phyloP scores from a whole-genome alignment of 805 yeast genomes.

The Candida verbasci region DNA sequence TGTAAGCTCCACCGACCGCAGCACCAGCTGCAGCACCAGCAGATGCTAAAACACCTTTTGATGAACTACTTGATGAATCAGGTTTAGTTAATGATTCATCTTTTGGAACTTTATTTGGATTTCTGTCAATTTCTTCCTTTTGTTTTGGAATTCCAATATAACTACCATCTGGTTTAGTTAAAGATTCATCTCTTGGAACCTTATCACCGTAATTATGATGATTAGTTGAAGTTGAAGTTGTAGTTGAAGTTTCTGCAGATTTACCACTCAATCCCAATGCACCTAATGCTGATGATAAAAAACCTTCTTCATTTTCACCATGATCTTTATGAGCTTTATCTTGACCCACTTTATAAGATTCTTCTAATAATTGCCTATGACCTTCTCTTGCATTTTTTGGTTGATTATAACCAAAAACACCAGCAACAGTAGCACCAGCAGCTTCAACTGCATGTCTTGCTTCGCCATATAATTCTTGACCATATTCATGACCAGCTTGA shows the following conservation, averaged over 20 bases:
- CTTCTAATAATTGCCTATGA: background rate
- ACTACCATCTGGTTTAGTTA: conserved; percentile 4
- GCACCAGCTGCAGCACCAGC: too few relatives aligned
- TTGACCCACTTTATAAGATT: conserved; percentile 2
- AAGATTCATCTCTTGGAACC: conserved; percentile 4
- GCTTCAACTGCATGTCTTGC: conserved; percentile 3
- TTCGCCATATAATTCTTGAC: background rate
- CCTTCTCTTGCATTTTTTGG: conserved; percentile 3
- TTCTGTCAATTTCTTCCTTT: conserved; percentile 5
- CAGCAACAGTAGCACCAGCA: conserved; percentile 10
- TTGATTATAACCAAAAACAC: background rate
- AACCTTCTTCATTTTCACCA: too few relatives aligned
- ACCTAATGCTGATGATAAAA: conserved; percentile 3
- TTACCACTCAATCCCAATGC: conserved; percentile 1
- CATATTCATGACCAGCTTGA: conserved; percentile 3
- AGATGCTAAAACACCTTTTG: conserved; percentile 4
- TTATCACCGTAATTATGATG: background rate
- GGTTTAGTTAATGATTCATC: conserved; percentile 4
- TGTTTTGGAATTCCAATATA: conserved; percentile 10
- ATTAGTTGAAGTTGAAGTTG: background rate
- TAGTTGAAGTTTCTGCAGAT: background rate
- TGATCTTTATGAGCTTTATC: conserved; percentile 2
- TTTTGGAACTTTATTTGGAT: conserved; percentile 8
- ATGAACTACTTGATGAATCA: background rate
- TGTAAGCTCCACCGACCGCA: conserved; percentile 4